Evolutionary conservation across 768 basidiomycete genomes (phyloP), one percentile per base, ranked within the genome.

Genomic region (Scleroderma bovista): DNA sequence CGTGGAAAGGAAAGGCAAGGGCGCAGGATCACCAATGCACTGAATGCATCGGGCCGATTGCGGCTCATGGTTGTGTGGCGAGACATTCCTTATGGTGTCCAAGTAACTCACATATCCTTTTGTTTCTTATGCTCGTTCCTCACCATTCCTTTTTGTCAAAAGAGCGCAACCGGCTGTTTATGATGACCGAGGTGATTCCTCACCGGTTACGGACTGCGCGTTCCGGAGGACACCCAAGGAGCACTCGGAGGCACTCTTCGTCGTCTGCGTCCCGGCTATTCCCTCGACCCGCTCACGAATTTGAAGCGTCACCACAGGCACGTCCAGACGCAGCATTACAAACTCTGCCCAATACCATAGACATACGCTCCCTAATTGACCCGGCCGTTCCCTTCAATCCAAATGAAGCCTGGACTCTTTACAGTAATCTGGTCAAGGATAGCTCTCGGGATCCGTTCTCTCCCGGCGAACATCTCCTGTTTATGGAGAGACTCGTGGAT

Each of bases 1-100:
- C 69, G 47, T 66, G 61, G 46, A 83, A 80, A 58, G 79, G 79
- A 29, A 83, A 83, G 64, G 76, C 72, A 57, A 76, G 69, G 58
- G 73, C 69, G 19, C 52, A 58, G 42, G 60, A 66, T 39, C 54
- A 60, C 44, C 64, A 66, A 29, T 68, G 64, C 44, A 62, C 53
- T 16, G 60, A 69, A 43, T 70, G 67, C 17, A 38, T 34, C 19
- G 33, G 40, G 19, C 46, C 56, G n/a, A 49, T 29, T 58, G 65
- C 72, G 49, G 74, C 72, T 54, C 75, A 77, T 70, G 72, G 75
- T 47, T 79, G 71, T 62, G 68, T 71, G 45, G 64, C 69, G 46
- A 73, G 69, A 45, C 75, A 79, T 58, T 72, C 75, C 3, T 56
- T 76, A 7, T 77, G 73, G 70, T 76, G 44, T 45, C 31, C 80